Evolutionary conservation across 2,329 filamentous ascomycete genomes (phyloP).

Genomic region (Exophiala aquamarina): DNA sequence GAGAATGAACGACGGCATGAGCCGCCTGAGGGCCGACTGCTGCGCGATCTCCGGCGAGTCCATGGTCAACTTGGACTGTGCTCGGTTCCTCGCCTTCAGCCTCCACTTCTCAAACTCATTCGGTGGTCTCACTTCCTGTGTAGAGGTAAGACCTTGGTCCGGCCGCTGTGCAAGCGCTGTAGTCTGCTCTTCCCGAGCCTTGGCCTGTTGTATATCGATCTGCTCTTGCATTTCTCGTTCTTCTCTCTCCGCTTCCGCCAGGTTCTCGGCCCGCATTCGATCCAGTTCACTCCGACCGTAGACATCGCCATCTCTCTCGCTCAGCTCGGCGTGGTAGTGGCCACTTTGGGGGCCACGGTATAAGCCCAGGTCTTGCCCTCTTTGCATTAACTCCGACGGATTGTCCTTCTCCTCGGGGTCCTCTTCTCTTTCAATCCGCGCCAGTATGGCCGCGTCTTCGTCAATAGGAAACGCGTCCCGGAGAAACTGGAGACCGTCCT

Average conservation of each 20-base stretch:
- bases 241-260: constrained; percentile 39
- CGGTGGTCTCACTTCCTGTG: constrained; percentile 24
- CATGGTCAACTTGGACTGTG: constrained; percentile 21
- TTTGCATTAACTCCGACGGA: constrained; percentile 28
- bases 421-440: constrained; percentile 37
- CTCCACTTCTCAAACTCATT: constrained; percentile 29
- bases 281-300: constrained; percentile 45
- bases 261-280: constrained; percentile 40
- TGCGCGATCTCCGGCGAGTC: constrained; percentile 26
- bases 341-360: constrained; percentile 38
- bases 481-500: constrained; percentile 42
- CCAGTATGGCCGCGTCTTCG: constrained; percentile 50
- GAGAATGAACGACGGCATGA: constrained; percentile 46
- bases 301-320: constrained; percentile 39
- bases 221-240: constrained; percentile 50
- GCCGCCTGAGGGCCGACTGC: constrained; percentile 35
- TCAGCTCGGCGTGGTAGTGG: constrained; percentile 40
- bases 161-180: constrained; percentile 22
- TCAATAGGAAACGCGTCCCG: constrained; percentile 44
- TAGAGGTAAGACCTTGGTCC: constrained; percentile 26
- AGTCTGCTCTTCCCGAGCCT: constrained; percentile 36
- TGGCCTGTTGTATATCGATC: constrained; percentile 55
- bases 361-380: constrained; percentile 41
- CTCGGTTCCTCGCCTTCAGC: constrained; percentile 22
- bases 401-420: constrained; percentile 20